These are phyloP conservation scores for Tulasnella sp. DNA, from an alignment of 768 basidiomycete species.

Conservation along the genomic window DNA sequence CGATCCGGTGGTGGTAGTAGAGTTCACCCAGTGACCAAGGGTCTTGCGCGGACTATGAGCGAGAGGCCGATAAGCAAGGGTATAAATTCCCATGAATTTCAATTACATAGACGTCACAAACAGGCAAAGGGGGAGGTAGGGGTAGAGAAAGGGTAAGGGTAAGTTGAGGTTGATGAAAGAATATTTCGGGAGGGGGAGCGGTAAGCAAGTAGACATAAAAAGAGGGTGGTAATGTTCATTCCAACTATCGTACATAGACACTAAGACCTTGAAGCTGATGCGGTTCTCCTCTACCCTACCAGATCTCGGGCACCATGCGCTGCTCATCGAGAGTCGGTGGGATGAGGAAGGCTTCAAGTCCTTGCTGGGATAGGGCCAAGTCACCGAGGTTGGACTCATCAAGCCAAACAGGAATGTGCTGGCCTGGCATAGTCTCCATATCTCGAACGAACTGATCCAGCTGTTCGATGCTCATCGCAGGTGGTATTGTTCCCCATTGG, in stretches of 20 bases:
- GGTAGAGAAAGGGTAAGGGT: neutral
- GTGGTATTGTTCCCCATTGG: conserved; percentile 39
- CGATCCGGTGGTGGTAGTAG: conserved; percentile 17
- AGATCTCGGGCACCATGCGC: conserved; percentile 66
- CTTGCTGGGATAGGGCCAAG: conserved; percentile 66
- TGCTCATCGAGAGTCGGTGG: conserved; percentile 62
- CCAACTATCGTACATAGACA: conserved; percentile 18
- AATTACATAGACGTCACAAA: conserved; percentile 20
- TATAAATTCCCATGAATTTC: conserved; percentile 23
- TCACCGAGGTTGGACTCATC: conserved; percentile 83
- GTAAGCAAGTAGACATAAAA: conserved; percentile 15
- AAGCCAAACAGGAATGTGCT: conserved; percentile 77
- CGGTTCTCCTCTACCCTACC: too few species aligned
- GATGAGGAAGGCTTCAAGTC: conserved; percentile 83
- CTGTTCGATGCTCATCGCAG: conserved; percentile 43
- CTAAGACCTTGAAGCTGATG: conserved; percentile 14
- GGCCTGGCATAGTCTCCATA: conserved; percentile 67
- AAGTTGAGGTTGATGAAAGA: neutral
- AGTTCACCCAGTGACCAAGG: neutral
- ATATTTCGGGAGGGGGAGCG: conserved; percentile 1
- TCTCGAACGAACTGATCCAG: conserved; percentile 76
- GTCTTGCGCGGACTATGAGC: conserved; percentile 3
- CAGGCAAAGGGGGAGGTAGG: neutral
- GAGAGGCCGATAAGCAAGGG: conserved; percentile 10
- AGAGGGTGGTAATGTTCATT: conserved; percentile 9